phyloP scores from a whole-genome alignment of 257 asterid genomes.

The Nicotiana undulata region DNA sequence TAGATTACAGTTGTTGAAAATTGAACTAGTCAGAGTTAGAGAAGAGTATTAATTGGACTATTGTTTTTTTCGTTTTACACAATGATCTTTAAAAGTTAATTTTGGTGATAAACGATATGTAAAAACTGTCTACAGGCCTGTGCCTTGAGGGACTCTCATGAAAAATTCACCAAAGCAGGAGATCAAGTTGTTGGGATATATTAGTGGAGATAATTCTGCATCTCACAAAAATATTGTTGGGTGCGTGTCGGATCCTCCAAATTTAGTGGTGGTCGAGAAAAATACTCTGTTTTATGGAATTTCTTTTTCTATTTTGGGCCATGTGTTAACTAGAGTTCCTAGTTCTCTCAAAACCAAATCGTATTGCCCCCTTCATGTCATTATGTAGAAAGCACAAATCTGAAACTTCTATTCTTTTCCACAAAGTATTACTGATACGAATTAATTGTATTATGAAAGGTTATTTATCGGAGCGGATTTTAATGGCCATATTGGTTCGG shows the following conservation, averaged over 20 bases:
- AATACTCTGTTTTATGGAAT: background rate
- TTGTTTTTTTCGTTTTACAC: background rate
- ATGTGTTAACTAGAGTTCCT: background rate
- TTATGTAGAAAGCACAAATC: background rate
- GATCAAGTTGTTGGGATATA: conserved; percentile 79
- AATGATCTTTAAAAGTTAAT: background rate
- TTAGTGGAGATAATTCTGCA: conserved; percentile 62
- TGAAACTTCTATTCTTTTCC: background rate
- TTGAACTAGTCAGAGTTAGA: background rate
- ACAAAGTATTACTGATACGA: background rate
- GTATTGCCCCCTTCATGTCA: background rate
- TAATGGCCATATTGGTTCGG: too few relatives aligned
- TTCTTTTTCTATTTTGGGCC: background rate
- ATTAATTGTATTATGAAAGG: background rate
- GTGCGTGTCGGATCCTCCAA: too few relatives aligned
- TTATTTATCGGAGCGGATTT: too few relatives aligned
- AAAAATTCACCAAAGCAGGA: conserved; percentile 94
- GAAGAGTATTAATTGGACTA: background rate
- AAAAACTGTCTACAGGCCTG: conserved; percentile 58
- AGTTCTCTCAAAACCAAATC: background rate
- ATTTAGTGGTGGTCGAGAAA: too few relatives aligned
- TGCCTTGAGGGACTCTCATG: conserved; percentile 94
- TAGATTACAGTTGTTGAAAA: background rate
- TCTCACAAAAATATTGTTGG: too few relatives aligned
- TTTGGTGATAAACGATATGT: background rate